Base-by-base conservation (phyloP, 2,329 filamentous ascomycete species). In the Microsporum canis region DNA sequence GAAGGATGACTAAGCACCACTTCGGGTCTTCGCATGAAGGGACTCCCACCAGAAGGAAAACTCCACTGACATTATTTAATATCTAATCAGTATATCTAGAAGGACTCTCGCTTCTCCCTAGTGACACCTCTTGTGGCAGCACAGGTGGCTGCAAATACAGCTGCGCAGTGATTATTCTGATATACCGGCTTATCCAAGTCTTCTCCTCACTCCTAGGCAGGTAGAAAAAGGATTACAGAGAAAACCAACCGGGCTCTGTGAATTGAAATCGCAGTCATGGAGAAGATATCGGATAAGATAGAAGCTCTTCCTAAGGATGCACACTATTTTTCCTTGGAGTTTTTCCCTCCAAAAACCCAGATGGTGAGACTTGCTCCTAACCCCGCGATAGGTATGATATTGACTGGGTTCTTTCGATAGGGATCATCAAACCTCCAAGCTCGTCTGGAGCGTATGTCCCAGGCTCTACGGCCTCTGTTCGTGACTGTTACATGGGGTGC, bases 401-500 rank as follows among this genome's bases (percentile, higher is more conserved):
- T 75, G 67, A 73, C 57, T 33, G 43, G 55, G 63, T 45, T 36
- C 60, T 61, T 56, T 59, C 36, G 66, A 58, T 68, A 83, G 82
- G 94, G 94, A 66, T 95, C 94, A 70, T 87, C 89, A 65, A 99
- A 99, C 74, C 84, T 99, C 60, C 88, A 92, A 72, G 88, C 89
- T 66, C 91, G 94, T 71, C 84, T 99, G 62, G 88, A 95, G 73
- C 90, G 94, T 72, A 97, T 99, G 94, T 86, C 94, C 57, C 85
- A 89, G 65, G 91, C 90, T 12, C 81, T 99, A 62, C 87, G 89
- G 12, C 94, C 94, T 49, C 82, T 97, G 53, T 99, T 99, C 71
- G 89, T 99, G 64, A 97, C 91, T 62, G 91, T 99, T 58, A 99
- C 94, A 59, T 99, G 94, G 94, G 94, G 94, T 58, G 94, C 94